Base-by-base conservation (phyloP, 345 rosid genomes). In the Aquilaria sinensis region DNA sequence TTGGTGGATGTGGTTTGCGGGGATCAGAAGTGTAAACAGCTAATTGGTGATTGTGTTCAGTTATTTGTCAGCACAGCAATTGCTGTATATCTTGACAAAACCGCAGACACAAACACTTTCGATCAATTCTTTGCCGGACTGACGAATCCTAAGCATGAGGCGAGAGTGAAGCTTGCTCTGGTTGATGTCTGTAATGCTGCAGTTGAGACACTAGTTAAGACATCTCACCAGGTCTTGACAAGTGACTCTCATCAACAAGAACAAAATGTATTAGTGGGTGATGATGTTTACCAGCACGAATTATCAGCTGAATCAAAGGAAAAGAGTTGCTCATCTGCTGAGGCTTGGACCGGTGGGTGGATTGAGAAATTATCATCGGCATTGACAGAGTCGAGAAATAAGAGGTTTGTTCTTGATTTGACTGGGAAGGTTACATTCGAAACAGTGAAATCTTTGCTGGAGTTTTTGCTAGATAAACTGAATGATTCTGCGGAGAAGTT, bases 1-100 rank as follows among this genome's bases (percentile, higher is more conserved):
- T 73, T 83, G 70, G 61, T 86, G 33, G 69, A 86, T 66, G 77
- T 77, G 62, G 34, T 90, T 64, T 81, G 74, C 50, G 52, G 76
- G 5, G 79, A 82, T 2, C 43, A 37, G 7, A 79, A 82, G 52
- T 67, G 77, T 31, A 81, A 73, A 64, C 79, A 67, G 53, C 67
- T 90, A 13, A 82, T 90, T 34, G 90, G 88, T 45, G 96, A 83
- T 66, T 87, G 84, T 60, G 77, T 86, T 70, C 90, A 86, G 78
- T 61, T 80, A 64, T 84, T 90, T 55, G 98, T 84, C 50, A 82
- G 87, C 62, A 74, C 97, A 0, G 88, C 90, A n/a, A 93, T 93
- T 60, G 69, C 94, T 43, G 86, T 88, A 58, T 93, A 78, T 74
- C 85, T 93, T 30, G 98, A 88, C 51, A 88, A 81, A 72, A 93